Evolutionary conservation across 768 basidiomycete species (phyloP), one percentile per base, ranked within the genome.

Genomic region (Omphalotus guepiniiformis): DNA sequence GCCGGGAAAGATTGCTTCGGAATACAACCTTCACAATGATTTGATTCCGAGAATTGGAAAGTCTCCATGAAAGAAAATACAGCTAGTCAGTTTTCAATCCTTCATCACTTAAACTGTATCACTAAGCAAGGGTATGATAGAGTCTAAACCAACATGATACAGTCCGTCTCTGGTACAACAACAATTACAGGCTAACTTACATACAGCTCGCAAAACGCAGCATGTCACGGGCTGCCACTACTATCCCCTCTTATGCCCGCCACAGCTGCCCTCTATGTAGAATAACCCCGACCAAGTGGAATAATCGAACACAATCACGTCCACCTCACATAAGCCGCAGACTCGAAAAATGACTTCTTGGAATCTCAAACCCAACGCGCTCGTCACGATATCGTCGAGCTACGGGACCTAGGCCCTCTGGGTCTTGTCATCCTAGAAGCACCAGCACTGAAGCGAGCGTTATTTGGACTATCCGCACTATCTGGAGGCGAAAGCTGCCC

Each of bases 401-500:
- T 21, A 15, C 44, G 44, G 28, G 35, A 8, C 44, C 44, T 35
- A 16, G 44, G 44, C 18, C 44, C 44, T 21, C 35, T 21, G 35
- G 44, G 44, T 3, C 44, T 32, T 26, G 9, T 13, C 19, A 22
- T 26, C 28, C 44, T 32, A n/a, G 38, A 27, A 25, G 35, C n/a
- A 46, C n/a, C 9, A 4, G 21, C 21, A 23, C 12, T 35, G 26
- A 26, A 23, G 8, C 5, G n/a, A 11, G 44, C 23, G 23, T 25
- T 11, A 13, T 6, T 6, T 26, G 13, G 11, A 34, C 8, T 43
- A 22, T 23, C 7, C 12, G 43, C 34, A 18, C 44, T 46, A 15
- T 36, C 34, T 16, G 44, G 44, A 27, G 44, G 44, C 13, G 44
- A 36, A 22, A 46, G 32, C 23, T 36, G 22, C n/a, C 44, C 44